phyloP scores from a whole-genome alignment of 2,329 filamentous ascomycete species.

The Mariannaea sp. region DNA sequence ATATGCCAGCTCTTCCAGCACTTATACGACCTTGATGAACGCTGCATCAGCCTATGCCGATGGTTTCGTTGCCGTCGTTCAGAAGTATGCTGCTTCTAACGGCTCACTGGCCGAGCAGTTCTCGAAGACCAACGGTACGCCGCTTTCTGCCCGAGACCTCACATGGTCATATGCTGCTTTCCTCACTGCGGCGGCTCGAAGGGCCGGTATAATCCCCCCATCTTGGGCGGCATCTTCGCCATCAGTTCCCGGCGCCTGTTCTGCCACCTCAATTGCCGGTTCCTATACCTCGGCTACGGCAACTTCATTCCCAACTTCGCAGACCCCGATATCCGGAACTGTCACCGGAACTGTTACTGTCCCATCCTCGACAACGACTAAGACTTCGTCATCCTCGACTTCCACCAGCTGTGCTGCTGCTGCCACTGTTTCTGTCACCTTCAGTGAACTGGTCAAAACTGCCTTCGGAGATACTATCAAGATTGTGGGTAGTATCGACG shows the following conservation, averaged over 20 bases:
- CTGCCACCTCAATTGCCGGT: slow-evolving; percentile 51
- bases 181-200: slow-evolving; percentile 64
- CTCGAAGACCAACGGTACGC: slow-evolving; percentile 55
- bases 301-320: slow-evolving; percentile 54
- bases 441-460: slow-evolving; percentile 63
- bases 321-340: slow-evolving; percentile 49
- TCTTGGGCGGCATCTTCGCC: slow-evolving; percentile 58
- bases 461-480: slow-evolving; percentile 67
- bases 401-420: slow-evolving; percentile 46
- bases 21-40: slow-evolving; percentile 60
- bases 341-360: slow-evolving; percentile 36
- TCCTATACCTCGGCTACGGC: slow-evolving; percentile 57
- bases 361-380: slow-evolving; percentile 36
- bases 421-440: slow-evolving; percentile 62
- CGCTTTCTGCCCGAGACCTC: slow-evolving; percentile 67
- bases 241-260: slow-evolving; percentile 56
- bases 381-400: slow-evolving; percentile 35
- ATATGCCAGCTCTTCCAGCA: slow-evolving; percentile 55
- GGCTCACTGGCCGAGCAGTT: slow-evolving; percentile 74
- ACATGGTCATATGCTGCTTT: slow-evolving; percentile 78
- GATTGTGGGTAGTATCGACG: slow-evolving; percentile 61
- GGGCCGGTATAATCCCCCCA: slow-evolving; percentile 58
- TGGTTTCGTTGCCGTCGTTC: slow-evolving; percentile 65
- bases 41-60: slow-evolving; percentile 64
- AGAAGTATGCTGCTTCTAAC: slow-evolving; percentile 63